phyloP scores from a whole-genome alignment of 108 stramenopile genomes.

The Bacterosira constricta region DNA sequence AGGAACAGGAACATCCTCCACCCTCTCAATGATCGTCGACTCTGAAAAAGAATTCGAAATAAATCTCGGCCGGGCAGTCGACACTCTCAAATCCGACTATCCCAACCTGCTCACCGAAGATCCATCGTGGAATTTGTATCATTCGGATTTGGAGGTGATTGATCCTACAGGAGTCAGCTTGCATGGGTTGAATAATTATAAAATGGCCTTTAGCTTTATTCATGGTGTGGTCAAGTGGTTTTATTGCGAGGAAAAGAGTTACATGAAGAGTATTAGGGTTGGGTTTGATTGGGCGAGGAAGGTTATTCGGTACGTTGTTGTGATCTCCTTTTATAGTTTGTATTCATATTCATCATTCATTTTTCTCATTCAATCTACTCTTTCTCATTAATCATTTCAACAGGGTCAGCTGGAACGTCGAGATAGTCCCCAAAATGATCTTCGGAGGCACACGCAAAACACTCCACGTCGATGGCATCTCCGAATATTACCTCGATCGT shows the following conservation, averaged over 20 bases:
- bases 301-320: slow-evolving; percentile 57
- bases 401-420: slow-evolving; percentile 80
- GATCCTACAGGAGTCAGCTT: slow-evolving; percentile 80
- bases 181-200: slow-evolving; percentile 74
- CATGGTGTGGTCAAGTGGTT: slow-evolving; percentile 74
- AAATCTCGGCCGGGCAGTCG: slow-evolving; percentile 73
- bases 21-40: slow-evolving; percentile 38
- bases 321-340: background rate
- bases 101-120: slow-evolving; percentile 56
- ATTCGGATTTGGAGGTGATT: slow-evolving; percentile 59
- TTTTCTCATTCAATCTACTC: background rate
- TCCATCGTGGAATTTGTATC: slow-evolving; percentile 69
- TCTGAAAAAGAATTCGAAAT: slow-evolving; percentile 75
- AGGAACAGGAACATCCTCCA: no score
- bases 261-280: slow-evolving; percentile 58
- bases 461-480: slow-evolving; percentile 82
- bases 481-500: slow-evolving; percentile 74
- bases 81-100: slow-evolving; percentile 70
- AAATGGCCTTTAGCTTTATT: slow-evolving; percentile 62
- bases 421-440: slow-evolving; percentile 73
- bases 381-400: background rate
- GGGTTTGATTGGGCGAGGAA: slow-evolving; percentile 81
- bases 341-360: background rate
- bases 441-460: slow-evolving; percentile 67
- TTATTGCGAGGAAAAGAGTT: slow-evolving; percentile 70